A percentile compares a stretch with the other conserved stretches of the same genome.
These are phyloP conservation scores for Dendrobium officinale DNA, from an alignment of 106 monocot genomes.

Conservation along the genomic window DNA sequence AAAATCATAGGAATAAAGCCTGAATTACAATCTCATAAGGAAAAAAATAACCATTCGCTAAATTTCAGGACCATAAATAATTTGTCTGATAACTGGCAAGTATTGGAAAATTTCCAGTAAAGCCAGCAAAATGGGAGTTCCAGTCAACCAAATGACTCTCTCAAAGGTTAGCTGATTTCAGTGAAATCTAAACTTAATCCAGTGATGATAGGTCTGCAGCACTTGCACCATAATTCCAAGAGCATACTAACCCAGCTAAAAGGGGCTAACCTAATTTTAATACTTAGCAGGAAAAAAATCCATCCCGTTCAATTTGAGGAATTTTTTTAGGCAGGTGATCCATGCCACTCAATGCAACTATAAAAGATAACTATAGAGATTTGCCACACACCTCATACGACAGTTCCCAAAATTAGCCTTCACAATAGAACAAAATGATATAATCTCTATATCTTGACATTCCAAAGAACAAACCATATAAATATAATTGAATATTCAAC, in stretches of 20 bases:
- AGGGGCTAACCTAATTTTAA: neutral
- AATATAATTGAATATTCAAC: neutral
- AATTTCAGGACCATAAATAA: neutral
- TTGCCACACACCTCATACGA: neutral
- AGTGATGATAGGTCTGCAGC: neutral
- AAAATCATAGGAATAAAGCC: neutral
- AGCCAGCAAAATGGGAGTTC: neutral
- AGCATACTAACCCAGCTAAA: neutral
- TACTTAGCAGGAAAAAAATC: neutral
- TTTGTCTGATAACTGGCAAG: neutral
- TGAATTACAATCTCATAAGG: neutral
- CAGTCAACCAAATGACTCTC: neutral
- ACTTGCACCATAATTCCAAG: neutral
- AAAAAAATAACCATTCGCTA: neutral
- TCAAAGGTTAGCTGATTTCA: neutral
- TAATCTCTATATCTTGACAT: neutral
- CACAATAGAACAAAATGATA: neutral
- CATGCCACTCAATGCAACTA: neutral
- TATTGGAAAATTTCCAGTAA: neutral
- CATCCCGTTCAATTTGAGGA: neutral
- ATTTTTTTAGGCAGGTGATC: neutral
- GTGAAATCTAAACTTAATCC: neutral
- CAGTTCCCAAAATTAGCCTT: neutral
- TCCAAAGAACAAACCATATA: neutral
- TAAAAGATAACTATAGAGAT: neutral